Base-by-base conservation (phyloP, 2,329 filamentous ascomycete species). In the Hypoxylon sp. region DNA sequence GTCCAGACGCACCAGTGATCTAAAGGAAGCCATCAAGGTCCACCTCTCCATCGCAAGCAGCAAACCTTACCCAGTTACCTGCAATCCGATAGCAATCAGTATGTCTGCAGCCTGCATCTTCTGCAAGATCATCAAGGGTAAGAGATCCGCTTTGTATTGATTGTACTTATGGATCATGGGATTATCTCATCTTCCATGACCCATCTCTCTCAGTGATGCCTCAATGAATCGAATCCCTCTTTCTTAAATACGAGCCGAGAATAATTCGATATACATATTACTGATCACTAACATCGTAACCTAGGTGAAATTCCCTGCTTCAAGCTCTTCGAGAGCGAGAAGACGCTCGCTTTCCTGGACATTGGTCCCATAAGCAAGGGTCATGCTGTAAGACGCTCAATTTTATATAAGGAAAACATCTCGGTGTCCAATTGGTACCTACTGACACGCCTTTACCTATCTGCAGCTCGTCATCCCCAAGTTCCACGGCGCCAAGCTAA, bases 81-180 rank as follows among this genome's bases (percentile, higher is more conserved):
- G 25, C 26, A 16, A 48, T 5, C 34, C 27, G 26, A 70, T 71
- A 70, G 65, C 55, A 63, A 26, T 70, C 51, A 75, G 63, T 53
- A 82, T 83, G 77, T n/a, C n/a, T n/a, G 80, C 87, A 44, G 79
- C 87, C 58, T 99, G 94, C 72, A 91, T 97, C 69, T 99, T 99
- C 78, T 99, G 94, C 82, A 96, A 91, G 74, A 97, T 99, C 71
- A 88, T 99, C 78, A 95, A 96, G 82, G 93, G 93, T 79, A 68
- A 54, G 67, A 60, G 31, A 20, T 30, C 11, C 7, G n/a, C n/a
- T n/a, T n/a, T n/a, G n/a, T n/a, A n/a, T n/a, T n/a, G n/a, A n/a
- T n/a, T n/a, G n/a, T n/a, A n/a, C n/a, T n/a, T n/a, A n/a, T n/a
- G n/a, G n/a, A n/a, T n/a, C n/a, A n/a, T n/a, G n/a, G n/a, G n/a